Percentiles rank a stretch among this genome's conserved stretches.
These are phyloP conservation scores for Lecanicillium sp. DNA, from an alignment of 2,329 filamentous ascomycete species.

Conservation along the genomic window DNA sequence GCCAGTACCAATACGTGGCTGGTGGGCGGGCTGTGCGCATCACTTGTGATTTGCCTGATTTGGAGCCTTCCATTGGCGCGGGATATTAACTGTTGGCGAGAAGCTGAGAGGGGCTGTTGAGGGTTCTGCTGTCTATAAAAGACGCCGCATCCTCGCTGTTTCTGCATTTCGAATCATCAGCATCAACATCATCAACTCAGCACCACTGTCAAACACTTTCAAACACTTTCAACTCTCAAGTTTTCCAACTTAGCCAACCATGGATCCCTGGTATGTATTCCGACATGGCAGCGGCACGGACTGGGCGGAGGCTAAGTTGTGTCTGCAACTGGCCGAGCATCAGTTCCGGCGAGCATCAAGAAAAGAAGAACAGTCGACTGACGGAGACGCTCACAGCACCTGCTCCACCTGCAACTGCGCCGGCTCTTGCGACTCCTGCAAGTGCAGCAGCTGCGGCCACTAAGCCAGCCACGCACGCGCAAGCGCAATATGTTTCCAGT, in stretches of 20 bases:
- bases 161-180: not conserved
- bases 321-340: not conserved
- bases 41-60: constrained; percentile 6
- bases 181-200: not conserved
- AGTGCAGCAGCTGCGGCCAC: constrained; percentile 20
- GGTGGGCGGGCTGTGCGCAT: constrained; percentile 6
- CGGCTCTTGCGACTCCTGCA: constrained; percentile 19
- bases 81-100: not conserved
- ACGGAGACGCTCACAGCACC: constrained; percentile 14
- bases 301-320: not conserved
- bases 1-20: constrained; percentile 1
- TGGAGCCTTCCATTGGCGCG: constrained; percentile 4
- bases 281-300: not conserved
- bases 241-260: not conserved
- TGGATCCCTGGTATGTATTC: constrained; percentile 12
- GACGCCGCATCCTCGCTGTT: not conserved
- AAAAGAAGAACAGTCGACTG: not conserved
- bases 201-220: not conserved
- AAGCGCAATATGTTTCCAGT: not conserved
- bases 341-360: not conserved
- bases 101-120: constrained; percentile 1
- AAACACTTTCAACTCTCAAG: not conserved
- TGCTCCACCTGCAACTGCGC: constrained; percentile 21
- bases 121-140: constrained; percentile 8
- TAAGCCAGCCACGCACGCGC: not conserved